Conservation (phyloP, 2,329 filamentous ascomycete genomes). For the Microsporum canis region DNA sequence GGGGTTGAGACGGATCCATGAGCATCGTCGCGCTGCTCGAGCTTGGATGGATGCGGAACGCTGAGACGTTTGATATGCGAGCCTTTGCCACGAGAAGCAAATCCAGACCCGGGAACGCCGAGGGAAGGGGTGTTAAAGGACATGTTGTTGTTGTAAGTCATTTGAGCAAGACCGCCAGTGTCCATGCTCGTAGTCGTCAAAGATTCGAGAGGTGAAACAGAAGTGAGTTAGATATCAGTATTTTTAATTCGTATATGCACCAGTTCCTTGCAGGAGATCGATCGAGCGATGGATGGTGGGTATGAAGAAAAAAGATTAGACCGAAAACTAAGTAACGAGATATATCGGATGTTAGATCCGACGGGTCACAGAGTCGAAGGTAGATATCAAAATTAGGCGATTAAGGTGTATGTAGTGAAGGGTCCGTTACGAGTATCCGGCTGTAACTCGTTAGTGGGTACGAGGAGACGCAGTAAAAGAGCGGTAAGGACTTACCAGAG, state of each 20-base stretch:
- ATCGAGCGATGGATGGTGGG: not conserved
- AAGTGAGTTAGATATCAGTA: conserved; percentile 18
- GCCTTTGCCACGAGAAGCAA: conserved; percentile 75
- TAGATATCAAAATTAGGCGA: not conserved
- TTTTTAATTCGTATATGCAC: conserved; percentile 14
- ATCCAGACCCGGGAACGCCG: conserved; percentile 64
- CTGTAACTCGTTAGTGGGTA: not conserved
- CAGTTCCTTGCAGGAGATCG: not conserved
- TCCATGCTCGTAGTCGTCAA: conserved; percentile 48
- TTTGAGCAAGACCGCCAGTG: conserved; percentile 99
- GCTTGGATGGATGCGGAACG: conserved; percentile 59
- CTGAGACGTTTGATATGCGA: conserved; percentile 80
- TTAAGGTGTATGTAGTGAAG: conserved; percentile 4
- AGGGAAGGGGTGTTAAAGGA: conserved; percentile 56
- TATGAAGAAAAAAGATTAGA: not conserved
- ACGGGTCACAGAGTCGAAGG: not conserved
- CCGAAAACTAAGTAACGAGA: not conserved
- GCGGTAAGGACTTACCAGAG: not conserved
- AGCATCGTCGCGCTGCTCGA: conserved; percentile 52
- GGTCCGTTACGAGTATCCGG: not conserved
- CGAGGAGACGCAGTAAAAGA: not conserved
- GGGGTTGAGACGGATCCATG: conserved; percentile 61
- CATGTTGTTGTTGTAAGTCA: conserved; percentile 74
- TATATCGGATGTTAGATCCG: not conserved
- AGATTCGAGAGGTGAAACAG: conserved; percentile 8